These are phyloP conservation scores for Penicillium olsonii DNA, from an alignment of 2,329 filamentous ascomycete species.

Conservation along the genomic window DNA sequence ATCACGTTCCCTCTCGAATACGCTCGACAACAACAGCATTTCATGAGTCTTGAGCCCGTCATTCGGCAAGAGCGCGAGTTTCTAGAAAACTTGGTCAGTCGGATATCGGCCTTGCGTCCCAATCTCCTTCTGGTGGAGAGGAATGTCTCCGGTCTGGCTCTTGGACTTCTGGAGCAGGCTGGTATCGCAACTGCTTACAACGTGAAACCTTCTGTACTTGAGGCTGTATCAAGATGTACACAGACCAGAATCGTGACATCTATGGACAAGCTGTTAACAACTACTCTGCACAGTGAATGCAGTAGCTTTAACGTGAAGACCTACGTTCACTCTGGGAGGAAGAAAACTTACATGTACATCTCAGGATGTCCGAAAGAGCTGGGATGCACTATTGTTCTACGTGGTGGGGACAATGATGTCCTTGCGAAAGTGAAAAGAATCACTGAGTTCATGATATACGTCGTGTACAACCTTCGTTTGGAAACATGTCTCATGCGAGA, in stretches of 20 bases:
- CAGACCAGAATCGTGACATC: constrained; percentile 92
- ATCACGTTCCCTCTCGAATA: constrained; percentile 97
- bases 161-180: constrained; percentile 83
- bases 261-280: constrained; percentile 84
- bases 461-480: constrained; percentile 95
- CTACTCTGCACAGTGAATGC: constrained; percentile 74
- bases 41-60: constrained; percentile 96
- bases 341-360: constrained; percentile 94
- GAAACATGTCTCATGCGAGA: constrained; percentile 94
- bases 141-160: constrained; percentile 84
- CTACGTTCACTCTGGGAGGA: constrained; percentile 79
- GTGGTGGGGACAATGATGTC: constrained; percentile 72
- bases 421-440: constrained; percentile 85
- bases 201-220: constrained; percentile 92
- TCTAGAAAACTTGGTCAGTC: constrained; percentile 83
- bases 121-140: constrained; percentile 89
- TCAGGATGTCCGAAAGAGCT: constrained; percentile 87
- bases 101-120: constrained; percentile 82
- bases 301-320: constrained; percentile 94
- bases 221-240: constrained; percentile 89
- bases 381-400: constrained; percentile 89
- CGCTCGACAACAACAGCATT: constrained; percentile 86
- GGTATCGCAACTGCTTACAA: constrained; percentile 95
- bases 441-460: constrained; percentile 98
- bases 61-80: constrained; percentile 97